Conservation (phyloP, 805 yeast genomes). For the Candida berthetii region DNA sequence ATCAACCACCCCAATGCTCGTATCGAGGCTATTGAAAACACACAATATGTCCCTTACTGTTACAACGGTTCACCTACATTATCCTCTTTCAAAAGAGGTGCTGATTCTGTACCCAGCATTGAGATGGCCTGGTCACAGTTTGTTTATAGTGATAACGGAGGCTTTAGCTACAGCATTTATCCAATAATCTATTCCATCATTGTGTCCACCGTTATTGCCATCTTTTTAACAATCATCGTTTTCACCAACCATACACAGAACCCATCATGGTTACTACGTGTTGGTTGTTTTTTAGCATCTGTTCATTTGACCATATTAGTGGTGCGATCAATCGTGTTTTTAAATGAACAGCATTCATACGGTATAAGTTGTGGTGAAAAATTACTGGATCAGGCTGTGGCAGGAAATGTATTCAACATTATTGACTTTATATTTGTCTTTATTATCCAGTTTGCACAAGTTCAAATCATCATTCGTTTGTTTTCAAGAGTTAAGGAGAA, state of each 20-base stretch:
- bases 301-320: constrained; percentile 47
- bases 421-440: constrained; percentile 54
- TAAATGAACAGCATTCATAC: constrained; percentile 39
- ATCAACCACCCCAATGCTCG: constrained; percentile 9
- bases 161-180: constrained; percentile 50
- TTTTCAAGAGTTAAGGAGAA: constrained; percentile 67
- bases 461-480: constrained; percentile 61
- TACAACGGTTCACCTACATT: constrained; percentile 26
- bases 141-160: constrained; percentile 30
- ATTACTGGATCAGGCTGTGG: constrained; percentile 38
- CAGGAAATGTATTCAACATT: constrained; percentile 39
- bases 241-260: constrained; percentile 60
- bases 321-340: constrained; percentile 36
- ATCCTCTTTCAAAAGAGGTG: constrained; percentile 24
- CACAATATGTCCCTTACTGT: constrained; percentile 26
- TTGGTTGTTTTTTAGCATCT: constrained; percentile 47
- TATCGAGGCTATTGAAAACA: constrained; percentile 10
- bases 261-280: constrained; percentile 45
- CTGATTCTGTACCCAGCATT: constrained; percentile 34
- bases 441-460: constrained; percentile 60
- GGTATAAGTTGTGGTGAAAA: constrained; percentile 34
- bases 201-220: constrained; percentile 57
- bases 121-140: constrained; percentile 42
- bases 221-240: constrained; percentile 57
- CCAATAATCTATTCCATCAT: constrained; percentile 59